Evolutionary conservation across 345 rosid genomes (phyloP).

Genomic region (Aethionema arabicum): DNA sequence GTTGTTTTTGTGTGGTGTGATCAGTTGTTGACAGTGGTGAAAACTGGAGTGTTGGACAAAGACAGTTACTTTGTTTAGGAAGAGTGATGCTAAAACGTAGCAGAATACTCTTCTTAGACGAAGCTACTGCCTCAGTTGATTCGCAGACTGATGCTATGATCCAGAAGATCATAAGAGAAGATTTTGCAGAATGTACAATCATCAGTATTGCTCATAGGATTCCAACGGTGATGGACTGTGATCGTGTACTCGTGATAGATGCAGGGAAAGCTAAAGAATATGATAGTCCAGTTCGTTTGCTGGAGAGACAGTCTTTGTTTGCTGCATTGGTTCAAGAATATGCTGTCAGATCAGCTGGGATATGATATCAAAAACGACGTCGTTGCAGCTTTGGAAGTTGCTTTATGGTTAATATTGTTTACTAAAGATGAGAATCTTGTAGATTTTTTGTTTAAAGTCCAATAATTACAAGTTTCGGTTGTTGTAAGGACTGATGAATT

Average conservation of each 20-base stretch:
- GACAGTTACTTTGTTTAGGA: conserved; percentile 90
- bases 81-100: conserved; percentile 84
- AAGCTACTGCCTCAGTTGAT: conserved; percentile 96
- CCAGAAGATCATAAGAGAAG: conserved; percentile 88
- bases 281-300: conserved; percentile 65
- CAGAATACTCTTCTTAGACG: conserved; percentile 77
- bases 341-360: conserved; percentile 70
- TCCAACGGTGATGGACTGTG: conserved; percentile 97
- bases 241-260: conserved; percentile 81
- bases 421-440: too few species aligned
- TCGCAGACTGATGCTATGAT: conserved; percentile 89
- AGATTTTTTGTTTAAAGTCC: too few species aligned
- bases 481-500: too few species aligned
- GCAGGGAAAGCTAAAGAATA: conserved; percentile 82
- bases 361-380: too few species aligned
- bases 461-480: too few species aligned
- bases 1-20: neutral
- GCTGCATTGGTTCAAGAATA: conserved; percentile 89
- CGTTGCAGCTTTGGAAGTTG: too few species aligned
- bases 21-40: conserved; percentile 85
- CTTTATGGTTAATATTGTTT: too few species aligned
- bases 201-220: conserved; percentile 98
- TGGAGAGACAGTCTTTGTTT: conserved; percentile 70
- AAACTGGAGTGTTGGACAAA: conserved; percentile 98
- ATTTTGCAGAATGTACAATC: conserved; percentile 72